Evolutionary conservation across 2,329 filamentous ascomycete species (phyloP).

Genomic region (Fusarium sp.): DNA sequence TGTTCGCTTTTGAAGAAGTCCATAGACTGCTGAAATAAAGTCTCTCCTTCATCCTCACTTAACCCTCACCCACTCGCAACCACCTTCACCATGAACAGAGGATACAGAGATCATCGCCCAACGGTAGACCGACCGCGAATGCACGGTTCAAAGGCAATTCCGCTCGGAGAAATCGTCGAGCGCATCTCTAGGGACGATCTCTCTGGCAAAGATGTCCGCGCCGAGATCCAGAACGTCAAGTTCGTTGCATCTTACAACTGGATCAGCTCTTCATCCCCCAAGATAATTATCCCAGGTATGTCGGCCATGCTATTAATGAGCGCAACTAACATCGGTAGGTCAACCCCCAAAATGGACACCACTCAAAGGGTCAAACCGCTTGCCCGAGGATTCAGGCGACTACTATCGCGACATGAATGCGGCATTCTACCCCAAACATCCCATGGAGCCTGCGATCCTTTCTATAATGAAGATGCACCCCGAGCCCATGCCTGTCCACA

Average conservation of each 20-base stretch:
- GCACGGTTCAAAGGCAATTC: conserved; percentile 11
- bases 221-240: conserved; percentile 52
- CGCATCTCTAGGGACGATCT: conserved; percentile 27
- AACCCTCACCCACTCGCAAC: not conserved
- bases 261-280: conserved; percentile 55
- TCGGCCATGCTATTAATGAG: rapidly evolving
- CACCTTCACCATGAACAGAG: conserved; percentile 1
- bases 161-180: conserved; percentile 43
- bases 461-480: conserved; percentile 51
- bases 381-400: conserved; percentile 55
- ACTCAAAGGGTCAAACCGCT: not conserved
- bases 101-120: too few relatives aligned
- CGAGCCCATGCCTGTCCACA: conserved; percentile 55
- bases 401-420: conserved; percentile 68
- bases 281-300: conserved; percentile 59
- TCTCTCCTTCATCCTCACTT: not conserved
- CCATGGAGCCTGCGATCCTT: conserved; percentile 62
- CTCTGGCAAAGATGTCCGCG: not conserved
- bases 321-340: conserved; percentile 25
- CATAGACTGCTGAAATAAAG: not conserved
- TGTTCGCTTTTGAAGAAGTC: not conserved
- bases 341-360: conserved; percentile 44
- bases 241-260: conserved; percentile 63
- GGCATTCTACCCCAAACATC: conserved; percentile 61
- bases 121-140: too few relatives aligned